These are phyloP conservation scores for Tarenaya hassleriana DNA, from an alignment of 345 rosid species.

Conservation along the genomic window DNA sequence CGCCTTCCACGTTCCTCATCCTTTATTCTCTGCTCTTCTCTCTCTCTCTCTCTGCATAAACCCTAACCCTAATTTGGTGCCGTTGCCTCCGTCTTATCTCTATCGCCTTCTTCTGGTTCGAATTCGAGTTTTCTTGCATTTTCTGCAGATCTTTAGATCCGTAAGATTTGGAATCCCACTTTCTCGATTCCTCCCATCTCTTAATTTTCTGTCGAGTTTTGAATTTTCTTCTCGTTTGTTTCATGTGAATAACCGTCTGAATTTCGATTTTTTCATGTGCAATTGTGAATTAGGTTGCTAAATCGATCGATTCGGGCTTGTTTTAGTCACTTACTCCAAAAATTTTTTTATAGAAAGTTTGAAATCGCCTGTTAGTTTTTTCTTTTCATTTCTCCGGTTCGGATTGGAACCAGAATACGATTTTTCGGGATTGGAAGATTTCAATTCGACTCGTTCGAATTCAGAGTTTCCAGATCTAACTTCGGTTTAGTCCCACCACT, in stretches of 20 bases:
- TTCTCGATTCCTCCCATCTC: background rate
- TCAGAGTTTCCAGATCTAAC: constrained; percentile 20
- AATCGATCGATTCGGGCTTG: constrained; percentile 6
- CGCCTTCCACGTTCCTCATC: constrained; percentile 54
- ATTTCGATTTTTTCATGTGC: constrained; percentile 14
- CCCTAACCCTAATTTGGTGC: constrained; percentile 38
- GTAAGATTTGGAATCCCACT: constrained; percentile 24
- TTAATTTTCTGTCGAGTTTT: constrained; percentile 6
- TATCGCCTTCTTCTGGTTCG: background rate
- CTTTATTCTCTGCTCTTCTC: constrained; percentile 15
- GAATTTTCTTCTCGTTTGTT: background rate
- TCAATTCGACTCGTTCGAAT: constrained; percentile 11
- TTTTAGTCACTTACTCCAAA: background rate
- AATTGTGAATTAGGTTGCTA: constrained; percentile 11
- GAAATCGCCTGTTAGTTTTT: constrained; percentile 4
- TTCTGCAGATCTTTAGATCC: constrained; percentile 33
- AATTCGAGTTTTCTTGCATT: background rate
- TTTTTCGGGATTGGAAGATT: constrained; percentile 12
- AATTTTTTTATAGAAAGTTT: background rate
- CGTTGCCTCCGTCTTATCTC: constrained; percentile 1
- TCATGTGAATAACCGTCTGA: constrained; percentile 12
- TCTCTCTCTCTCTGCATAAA: constrained; percentile 22
- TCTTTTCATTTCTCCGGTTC: background rate
- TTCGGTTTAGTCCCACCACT: constrained; percentile 7
- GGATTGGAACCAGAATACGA: constrained; percentile 5